phyloP scores from a whole-genome alignment of 148 eudicot species.

The Silene conica region DNA sequence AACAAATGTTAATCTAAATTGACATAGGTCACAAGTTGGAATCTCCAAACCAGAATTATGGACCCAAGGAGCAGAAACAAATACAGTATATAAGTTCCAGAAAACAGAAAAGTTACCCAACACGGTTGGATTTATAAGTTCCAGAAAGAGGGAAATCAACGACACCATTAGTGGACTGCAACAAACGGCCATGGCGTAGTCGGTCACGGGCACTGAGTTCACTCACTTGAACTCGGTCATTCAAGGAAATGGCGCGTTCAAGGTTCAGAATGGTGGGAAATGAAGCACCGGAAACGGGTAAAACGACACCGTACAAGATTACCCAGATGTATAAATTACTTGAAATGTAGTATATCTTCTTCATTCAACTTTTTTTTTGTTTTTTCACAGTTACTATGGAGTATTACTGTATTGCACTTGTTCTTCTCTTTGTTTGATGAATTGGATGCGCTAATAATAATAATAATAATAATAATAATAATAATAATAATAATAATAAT shows the following conservation, averaged over 20 bases:
- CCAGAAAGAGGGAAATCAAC: conserved; percentile 78
- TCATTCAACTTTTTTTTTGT: conserved; percentile 27
- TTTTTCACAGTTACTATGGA: not conserved
- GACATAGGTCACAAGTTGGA: too few species aligned
- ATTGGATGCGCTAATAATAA: too few species aligned
- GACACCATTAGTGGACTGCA: conserved; percentile 61
- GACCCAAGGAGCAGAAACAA: too few species aligned
- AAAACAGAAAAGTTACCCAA: conserved; percentile 55
- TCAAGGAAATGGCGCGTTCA: conserved; percentile 64
- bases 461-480: too few species aligned
- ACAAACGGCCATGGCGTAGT: conserved; percentile 57
- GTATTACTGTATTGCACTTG: too few species aligned
- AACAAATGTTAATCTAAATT: too few species aligned
- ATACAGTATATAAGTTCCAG: too few species aligned
- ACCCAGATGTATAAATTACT: conserved; percentile 31
- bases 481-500: too few species aligned
- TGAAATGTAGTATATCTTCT: conserved; percentile 18
- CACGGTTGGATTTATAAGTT: conserved; percentile 69
- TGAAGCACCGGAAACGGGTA: conserved; percentile 20
- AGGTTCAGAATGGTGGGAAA: conserved; percentile 47
- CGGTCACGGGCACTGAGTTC: conserved; percentile 75
- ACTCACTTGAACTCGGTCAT: conserved; percentile 61
- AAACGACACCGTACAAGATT: conserved; percentile 22
- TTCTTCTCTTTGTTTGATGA: too few species aligned
- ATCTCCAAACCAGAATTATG: too few species aligned